Evolutionary conservation across 2,329 filamentous ascomycete species (phyloP).

Genomic region (Pestalotiopsis sp.): DNA sequence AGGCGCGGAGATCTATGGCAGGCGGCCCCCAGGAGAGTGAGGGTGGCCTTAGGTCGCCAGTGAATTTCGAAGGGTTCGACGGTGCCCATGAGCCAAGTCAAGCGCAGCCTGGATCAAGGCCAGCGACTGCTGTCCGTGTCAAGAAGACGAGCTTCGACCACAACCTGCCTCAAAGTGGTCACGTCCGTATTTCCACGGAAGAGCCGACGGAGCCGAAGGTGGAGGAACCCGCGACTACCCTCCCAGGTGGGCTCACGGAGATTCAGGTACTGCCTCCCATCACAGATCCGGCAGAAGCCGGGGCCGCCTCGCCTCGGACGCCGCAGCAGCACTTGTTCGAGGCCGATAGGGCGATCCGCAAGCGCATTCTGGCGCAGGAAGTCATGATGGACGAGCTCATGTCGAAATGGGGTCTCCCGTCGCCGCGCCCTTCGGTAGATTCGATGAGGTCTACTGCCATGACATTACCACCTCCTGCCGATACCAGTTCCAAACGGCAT

Average conservation of each 20-base stretch:
- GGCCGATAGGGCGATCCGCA: conserved; percentile 8
- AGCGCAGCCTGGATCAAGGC: neutral
- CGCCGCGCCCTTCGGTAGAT: neutral
- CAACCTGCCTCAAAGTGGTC: neutral
- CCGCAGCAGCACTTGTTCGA: conserved; percentile 6
- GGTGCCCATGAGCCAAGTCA: conserved; percentile 5
- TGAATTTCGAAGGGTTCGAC: conserved; percentile 14
- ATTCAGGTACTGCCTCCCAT: neutral
- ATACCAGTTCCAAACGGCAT: neutral
- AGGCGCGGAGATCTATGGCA: conserved; percentile 10
- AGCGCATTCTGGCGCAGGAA: conserved; percentile 15
- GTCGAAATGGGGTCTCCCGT: conserved; percentile 13
- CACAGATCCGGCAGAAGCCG: neutral
- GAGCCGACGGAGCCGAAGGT: neutral
- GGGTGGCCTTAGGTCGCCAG: neutral
- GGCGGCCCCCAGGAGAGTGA: neutral
- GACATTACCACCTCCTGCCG: neutral
- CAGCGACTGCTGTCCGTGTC: neutral
- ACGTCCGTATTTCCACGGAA: neutral
- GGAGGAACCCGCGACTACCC: neutral
- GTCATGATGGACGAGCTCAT: conserved; percentile 15
- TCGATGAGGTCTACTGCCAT: neutral
- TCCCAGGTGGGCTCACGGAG: neutral
- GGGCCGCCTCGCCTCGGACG: neutral
- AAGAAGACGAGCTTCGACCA: conserved; percentile 5